Evolutionary conservation across 768 basidiomycete genomes (phyloP), one percentile per base, ranked within the genome.

Genomic region (Chlorophyllum brunneum): DNA sequence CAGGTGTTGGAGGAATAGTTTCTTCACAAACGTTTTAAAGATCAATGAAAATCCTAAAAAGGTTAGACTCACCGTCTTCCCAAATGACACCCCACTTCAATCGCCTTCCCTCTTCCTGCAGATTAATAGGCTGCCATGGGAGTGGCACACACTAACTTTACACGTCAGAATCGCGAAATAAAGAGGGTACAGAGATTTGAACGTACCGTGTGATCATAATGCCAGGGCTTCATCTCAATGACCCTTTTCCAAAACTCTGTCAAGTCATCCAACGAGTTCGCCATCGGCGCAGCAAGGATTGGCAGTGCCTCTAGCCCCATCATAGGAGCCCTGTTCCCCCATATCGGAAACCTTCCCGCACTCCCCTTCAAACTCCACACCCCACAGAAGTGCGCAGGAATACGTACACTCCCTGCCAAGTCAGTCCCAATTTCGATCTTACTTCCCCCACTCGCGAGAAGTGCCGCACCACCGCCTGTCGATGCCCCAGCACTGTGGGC

Each of bases 391-490:
- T 87, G 83, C 11, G 88, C 80, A 3, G 88, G 88, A 23, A 80
- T 78, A 45, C 88, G 77, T 33, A 88, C 79, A 48, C 83, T 85
- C 8, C 88, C 89, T 2, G 80, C 88, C 24, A 89, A 69, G 58
- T 90, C 88, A 3, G 86, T 81, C 1, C 86, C 88, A 31, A 89
- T 75, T 33, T 86, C 86, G 18, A 87, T 74, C 58, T 81, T 79
- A 33, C 77, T 76, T 8, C 85, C 85, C 1, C 83, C 81, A 43
- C 77, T 71, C 0, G 86, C 86, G 0, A 89, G 60, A 1, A 88
- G 74, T 1, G 86, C 85, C 1, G 74, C 79, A 51, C 87, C 87
- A 7, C 87, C 87, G 0, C 86, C 84, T 0, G 82, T 81, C 0
- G 85, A 86, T 5, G 82, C 87, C 13, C 86, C 86, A 5, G 74